Evolutionary conservation across 495 filamentous ascomycete genomes (phyloP).

Genomic region (Penicillium atrosanguineum): DNA sequence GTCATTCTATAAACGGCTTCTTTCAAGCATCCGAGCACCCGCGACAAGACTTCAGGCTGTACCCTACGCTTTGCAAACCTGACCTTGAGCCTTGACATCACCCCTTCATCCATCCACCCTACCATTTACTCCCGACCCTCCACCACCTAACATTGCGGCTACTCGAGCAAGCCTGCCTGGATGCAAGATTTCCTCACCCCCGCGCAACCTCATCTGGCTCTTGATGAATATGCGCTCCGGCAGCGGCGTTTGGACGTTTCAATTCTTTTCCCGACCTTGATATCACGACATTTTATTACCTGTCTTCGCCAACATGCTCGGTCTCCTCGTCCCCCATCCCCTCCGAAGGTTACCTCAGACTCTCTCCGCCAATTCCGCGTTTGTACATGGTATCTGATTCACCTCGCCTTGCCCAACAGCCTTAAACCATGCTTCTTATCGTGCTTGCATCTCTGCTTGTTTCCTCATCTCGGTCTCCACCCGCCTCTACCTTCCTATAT

Average conservation of each 20-base stretch:
- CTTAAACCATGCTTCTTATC: background rate
- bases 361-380: background rate
- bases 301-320: background rate
- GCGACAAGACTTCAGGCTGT: background rate
- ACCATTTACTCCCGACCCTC: background rate
- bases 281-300: conserved; percentile 2
- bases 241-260: conserved; percentile 23
- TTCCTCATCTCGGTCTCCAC: background rate
- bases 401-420: background rate
- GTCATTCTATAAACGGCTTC: conserved; percentile 66
- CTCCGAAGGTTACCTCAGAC: background rate
- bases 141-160: conserved; percentile 8
- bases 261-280: conserved; percentile 10
- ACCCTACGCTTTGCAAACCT: background rate
- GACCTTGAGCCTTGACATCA: background rate
- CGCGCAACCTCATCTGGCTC: background rate
- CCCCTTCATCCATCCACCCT: background rate
- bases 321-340: background rate
- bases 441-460: background rate
- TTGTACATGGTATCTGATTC: conserved; percentile 10
- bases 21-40: background rate
- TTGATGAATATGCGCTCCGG: conserved; percentile 18
- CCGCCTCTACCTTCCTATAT: conserved; percentile 4
- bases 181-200: conserved; percentile 14
- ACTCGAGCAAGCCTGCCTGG: conserved; percentile 16